phyloP scores from a whole-genome alignment of 768 basidiomycete genomes.

The Termitomyces bulborhizus region DNA sequence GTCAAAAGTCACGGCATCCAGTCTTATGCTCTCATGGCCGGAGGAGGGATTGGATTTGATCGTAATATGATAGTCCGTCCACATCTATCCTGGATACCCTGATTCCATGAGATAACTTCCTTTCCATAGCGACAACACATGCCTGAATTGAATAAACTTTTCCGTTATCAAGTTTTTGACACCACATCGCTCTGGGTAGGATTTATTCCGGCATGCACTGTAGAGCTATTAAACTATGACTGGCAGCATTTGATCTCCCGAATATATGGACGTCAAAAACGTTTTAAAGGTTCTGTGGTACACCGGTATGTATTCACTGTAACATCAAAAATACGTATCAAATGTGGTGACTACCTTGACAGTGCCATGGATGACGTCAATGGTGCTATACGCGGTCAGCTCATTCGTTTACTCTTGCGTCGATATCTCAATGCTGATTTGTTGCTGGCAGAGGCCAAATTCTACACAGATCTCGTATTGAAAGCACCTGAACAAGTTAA shows the following conservation, averaged over 20 bases:
- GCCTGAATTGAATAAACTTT: not conserved
- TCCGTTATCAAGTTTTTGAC: slow-evolving; percentile 2
- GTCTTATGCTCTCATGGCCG: slow-evolving; percentile 4
- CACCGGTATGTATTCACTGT: not conserved
- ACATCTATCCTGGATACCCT: not conserved
- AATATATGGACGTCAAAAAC: not conserved
- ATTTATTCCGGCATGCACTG: not conserved
- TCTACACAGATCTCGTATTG: not conserved
- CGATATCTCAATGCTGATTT: not conserved
- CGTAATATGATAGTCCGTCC: slow-evolving; percentile 5
- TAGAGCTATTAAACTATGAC: not conserved
- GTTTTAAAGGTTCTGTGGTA: not conserved
- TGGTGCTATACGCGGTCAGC: slow-evolving; percentile 1
- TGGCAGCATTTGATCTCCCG: not conserved
- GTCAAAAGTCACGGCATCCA: not conserved
- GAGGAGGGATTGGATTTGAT: not conserved
- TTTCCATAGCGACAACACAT: not conserved
- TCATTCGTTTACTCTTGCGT: not conserved
- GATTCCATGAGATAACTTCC: no score
- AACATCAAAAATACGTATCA: not conserved
- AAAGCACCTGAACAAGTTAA: not conserved
- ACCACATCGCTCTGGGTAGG: slow-evolving; percentile 2
- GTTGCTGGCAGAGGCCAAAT: not conserved
- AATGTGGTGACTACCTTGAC: not conserved
- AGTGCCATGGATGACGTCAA: slow-evolving; percentile 2